Evolutionary conservation across 352 stramenopile genomes (phyloP).

Genomic region (Elongisporangium prolatum): DNA sequence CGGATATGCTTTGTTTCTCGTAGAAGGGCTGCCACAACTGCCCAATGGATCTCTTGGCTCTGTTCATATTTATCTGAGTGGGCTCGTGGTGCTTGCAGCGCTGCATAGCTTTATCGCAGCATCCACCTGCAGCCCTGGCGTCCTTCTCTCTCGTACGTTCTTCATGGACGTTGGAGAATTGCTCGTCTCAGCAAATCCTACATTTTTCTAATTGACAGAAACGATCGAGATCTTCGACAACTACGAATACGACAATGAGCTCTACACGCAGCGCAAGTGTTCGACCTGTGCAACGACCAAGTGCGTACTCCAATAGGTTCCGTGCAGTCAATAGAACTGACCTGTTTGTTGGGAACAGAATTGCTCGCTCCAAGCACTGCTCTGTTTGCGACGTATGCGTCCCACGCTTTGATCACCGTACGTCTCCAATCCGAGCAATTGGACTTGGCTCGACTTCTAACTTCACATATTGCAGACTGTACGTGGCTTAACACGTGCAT

Average conservation of each 20-base stretch:
- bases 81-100: slow-evolving; percentile 27
- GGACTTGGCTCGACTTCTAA: not conserved
- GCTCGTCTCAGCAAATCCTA: not conserved
- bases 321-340: not conserved
- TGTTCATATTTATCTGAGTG: slow-evolving; percentile 45
- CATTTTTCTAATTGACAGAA: slow-evolving; percentile 13
- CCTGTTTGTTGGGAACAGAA: slow-evolving; percentile 12
- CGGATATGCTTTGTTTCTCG: slow-evolving; percentile 54
- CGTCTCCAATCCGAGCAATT: slow-evolving; percentile 1
- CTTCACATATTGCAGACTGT: slow-evolving; percentile 24
- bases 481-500: slow-evolving; percentile 67
- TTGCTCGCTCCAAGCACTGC: slow-evolving; percentile 69
- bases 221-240: slow-evolving; percentile 49
- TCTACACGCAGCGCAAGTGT: slow-evolving; percentile 36
- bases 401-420: slow-evolving; percentile 62
- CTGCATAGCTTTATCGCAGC: slow-evolving; percentile 48
- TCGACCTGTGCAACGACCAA: slow-evolving; percentile 47
- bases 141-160: slow-evolving; percentile 38
- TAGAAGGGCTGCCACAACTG: slow-evolving; percentile 31
- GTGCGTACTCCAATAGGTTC: slow-evolving; percentile 6
- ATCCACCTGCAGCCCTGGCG: slow-evolving; percentile 31
- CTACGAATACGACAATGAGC: slow-evolving; percentile 39
- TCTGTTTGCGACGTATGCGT: slow-evolving; percentile 59
- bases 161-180: not conserved
- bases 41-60: slow-evolving; percentile 32